Percentiles rank a stretch among this genome's conserved stretches.
Conservation (phyloP, 106 monocot genomes). For the Acanthochlamys bracteata region DNA sequence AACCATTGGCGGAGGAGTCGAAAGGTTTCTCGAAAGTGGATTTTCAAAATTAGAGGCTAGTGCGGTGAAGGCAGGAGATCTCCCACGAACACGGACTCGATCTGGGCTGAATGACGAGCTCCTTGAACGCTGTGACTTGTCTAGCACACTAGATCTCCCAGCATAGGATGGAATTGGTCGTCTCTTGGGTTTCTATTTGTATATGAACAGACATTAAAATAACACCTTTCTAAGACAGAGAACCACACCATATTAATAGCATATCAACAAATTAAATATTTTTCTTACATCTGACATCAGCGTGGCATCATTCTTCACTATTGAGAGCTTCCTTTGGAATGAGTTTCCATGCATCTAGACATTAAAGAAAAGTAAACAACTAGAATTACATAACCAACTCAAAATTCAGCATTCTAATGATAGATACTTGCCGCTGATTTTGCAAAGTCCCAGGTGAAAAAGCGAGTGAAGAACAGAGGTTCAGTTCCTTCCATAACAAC, state of each 20-base stretch:
- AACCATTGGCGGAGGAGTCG: conserved; percentile 68
- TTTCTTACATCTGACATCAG: conserved; percentile 67
- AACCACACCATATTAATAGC: neutral
- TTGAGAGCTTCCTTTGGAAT: conserved; percentile 84
- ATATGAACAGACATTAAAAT: neutral
- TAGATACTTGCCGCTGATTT: conserved; percentile 67
- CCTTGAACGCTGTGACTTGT: conserved; percentile 72
- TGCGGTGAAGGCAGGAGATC: conserved; percentile 84
- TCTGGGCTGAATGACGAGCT: conserved; percentile 88
- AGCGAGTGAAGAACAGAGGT: conserved; percentile 82
- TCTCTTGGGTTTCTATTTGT: conserved; percentile 28
- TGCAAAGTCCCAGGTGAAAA: conserved; percentile 76
- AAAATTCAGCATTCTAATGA: too few species aligned
- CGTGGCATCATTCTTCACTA: conserved; percentile 57
- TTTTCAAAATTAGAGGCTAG: conserved; percentile 84
- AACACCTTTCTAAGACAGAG: neutral
- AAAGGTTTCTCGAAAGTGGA: conserved; percentile 61
- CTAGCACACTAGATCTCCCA: conserved; percentile 57
- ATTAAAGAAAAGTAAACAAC: conserved; percentile 7
- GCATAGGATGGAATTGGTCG: conserved; percentile 31
- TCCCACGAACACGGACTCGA: conserved; percentile 54
- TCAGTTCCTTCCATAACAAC: conserved; percentile 78
- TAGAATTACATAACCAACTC: neutral
- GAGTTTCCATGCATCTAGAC: conserved; percentile 94
- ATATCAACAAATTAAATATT: neutral